Percentiles rank a stretch among this genome's conserved stretches.
These are phyloP conservation scores for Cymbidium sinense DNA, from an alignment of 106 monocot species.

Conservation along the genomic window DNA sequence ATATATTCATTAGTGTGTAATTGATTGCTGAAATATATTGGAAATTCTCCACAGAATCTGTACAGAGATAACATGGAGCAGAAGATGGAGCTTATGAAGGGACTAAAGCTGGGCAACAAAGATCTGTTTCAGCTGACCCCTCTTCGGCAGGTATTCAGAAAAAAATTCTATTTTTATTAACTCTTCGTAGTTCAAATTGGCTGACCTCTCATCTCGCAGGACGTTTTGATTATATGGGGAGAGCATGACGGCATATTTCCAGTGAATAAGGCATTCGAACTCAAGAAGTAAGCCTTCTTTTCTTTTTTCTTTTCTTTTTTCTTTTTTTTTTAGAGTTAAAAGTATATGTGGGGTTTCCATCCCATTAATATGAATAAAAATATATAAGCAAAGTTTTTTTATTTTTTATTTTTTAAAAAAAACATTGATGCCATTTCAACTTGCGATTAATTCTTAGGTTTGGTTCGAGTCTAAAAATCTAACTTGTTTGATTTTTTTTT, in stretches of 20 bases:
- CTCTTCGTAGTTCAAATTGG: neutral
- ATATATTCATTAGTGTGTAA: too few species aligned
- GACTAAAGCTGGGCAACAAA: conserved; percentile 27
- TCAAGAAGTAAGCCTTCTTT: conserved; percentile 23
- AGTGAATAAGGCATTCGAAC: conserved; percentile 25
- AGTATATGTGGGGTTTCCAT: too few species aligned
- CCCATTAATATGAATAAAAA: too few species aligned
- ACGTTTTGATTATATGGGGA: conserved; percentile 32
- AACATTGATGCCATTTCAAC: too few species aligned
- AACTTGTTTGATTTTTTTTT: too few species aligned
- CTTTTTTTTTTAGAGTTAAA: too few species aligned
- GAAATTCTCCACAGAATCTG: conserved; percentile 24
- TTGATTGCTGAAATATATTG: neutral
- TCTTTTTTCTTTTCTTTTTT: neutral
- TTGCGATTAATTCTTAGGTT: too few species aligned
- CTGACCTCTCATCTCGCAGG: neutral
- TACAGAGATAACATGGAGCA: conserved; percentile 29
- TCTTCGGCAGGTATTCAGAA: conserved; percentile 16
- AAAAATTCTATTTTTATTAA: neutral
- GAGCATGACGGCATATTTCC: conserved; percentile 39
- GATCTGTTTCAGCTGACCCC: conserved; percentile 47
- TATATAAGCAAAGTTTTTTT: too few species aligned
- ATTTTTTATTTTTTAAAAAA: too few species aligned
- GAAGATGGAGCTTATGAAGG: conserved; percentile 47
- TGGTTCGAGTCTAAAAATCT: too few species aligned